phyloP scores from a whole-genome alignment of 208 protist genomes.

The Leishmania tropica region DNA sequence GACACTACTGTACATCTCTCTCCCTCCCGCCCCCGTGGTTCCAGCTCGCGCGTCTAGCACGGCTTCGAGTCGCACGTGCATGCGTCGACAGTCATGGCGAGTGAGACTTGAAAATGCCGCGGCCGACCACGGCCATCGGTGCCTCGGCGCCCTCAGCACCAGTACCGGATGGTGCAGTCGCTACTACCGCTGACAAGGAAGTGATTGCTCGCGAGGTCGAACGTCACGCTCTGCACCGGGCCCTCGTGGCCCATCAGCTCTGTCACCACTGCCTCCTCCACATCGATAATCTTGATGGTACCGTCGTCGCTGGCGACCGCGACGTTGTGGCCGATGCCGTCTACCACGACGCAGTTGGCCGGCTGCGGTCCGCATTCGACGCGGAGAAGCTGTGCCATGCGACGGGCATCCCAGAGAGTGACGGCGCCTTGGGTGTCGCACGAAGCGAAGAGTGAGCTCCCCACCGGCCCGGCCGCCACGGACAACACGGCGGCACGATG shows the following conservation, averaged over 20 bases:
- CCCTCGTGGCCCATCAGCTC: slow-evolving; percentile 81
- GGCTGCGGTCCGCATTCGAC: slow-evolving; percentile 75
- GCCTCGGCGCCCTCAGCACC: slow-evolving; percentile 45
- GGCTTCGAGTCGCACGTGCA: neutral
- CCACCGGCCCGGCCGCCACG: slow-evolving; percentile 42
- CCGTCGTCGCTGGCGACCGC: slow-evolving; percentile 94
- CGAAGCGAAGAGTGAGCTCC: slow-evolving; percentile 38
- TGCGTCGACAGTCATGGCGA: neutral
- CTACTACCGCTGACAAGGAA: slow-evolving; percentile 85
- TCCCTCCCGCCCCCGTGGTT: neutral
- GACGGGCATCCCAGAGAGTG: slow-evolving; percentile 79
- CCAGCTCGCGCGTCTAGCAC: neutral
- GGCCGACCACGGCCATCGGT: neutral
- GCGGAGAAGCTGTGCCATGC: slow-evolving; percentile 58
- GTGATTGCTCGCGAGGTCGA: slow-evolving; percentile 71
- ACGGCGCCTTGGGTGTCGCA: slow-evolving; percentile 96
- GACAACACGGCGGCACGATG: slow-evolving; percentile 92
- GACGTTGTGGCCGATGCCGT: slow-evolving; percentile 74
- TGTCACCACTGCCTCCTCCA: slow-evolving; percentile 73
- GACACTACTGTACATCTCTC: slow-evolving; percentile 5
- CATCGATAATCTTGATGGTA: slow-evolving; percentile 95
- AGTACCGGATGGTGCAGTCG: slow-evolving; percentile 86
- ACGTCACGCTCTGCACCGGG: slow-evolving; percentile 87
- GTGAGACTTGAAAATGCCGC: neutral
- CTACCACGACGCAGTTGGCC: slow-evolving; percentile 77